Conservation (phyloP, 192 early-diverging fungal genomes). For the Backusella liffmaniae region DNA sequence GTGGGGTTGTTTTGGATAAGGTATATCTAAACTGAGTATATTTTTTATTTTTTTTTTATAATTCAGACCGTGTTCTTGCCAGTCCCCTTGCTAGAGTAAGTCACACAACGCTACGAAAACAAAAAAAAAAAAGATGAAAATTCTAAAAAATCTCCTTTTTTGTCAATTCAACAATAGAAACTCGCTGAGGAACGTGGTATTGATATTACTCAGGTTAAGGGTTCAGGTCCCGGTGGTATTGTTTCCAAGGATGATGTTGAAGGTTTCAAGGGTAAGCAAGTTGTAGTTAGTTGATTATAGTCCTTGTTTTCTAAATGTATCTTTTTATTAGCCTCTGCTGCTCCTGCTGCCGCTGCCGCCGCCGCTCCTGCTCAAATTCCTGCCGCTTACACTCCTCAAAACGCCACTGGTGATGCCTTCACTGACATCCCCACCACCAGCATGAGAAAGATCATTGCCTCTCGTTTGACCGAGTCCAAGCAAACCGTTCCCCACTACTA, state of each 20-base stretch:
- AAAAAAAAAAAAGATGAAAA: background rate
- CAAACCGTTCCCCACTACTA: slow-evolving; percentile 79
- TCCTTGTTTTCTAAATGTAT: background rate
- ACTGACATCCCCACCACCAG: slow-evolving; percentile 72
- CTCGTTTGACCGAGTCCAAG: slow-evolving; percentile 76
- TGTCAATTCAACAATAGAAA: slow-evolving; percentile 42
- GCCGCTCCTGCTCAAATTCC: slow-evolving; percentile 36
- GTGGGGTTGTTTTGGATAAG: background rate
- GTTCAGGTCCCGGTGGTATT: slow-evolving; percentile 87
- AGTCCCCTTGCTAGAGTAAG: slow-evolving; percentile 33
- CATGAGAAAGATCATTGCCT: slow-evolving; percentile 82
- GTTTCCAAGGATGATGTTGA: slow-evolving; percentile 92
- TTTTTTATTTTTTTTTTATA: background rate
- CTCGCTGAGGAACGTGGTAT: slow-evolving; percentile 85
- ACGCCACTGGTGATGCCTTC: slow-evolving; percentile 53
- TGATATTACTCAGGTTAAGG: slow-evolving; percentile 71
- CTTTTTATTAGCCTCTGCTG: slow-evolving; percentile 23
- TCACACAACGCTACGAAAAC: background rate
- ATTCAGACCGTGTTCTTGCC: slow-evolving; percentile 30
- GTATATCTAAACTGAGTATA: background rate
- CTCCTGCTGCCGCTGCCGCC: slow-evolving; percentile 41
- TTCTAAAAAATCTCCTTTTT: slow-evolving; percentile 4
- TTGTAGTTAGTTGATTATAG: background rate
- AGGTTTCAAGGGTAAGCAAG: slow-evolving; percentile 49
- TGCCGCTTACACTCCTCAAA: slow-evolving; percentile 46